Evolutionary conservation across 805 yeast species (phyloP).

Genomic region (Saccharomycodes ludwigii): DNA sequence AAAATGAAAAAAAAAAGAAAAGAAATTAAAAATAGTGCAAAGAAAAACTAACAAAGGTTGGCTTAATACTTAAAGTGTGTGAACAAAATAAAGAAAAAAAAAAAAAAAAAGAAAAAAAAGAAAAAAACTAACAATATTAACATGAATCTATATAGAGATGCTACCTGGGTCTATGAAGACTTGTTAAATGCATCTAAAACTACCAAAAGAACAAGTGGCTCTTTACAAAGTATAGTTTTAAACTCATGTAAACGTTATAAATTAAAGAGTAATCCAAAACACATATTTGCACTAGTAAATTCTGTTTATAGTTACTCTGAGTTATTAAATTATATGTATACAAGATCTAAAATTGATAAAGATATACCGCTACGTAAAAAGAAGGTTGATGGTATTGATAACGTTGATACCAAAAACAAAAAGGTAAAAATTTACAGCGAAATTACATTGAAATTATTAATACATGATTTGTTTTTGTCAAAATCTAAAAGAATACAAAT

Average conservation of each 20-base stretch:
- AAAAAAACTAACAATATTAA: not conserved
- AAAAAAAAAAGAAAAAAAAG: not conserved
- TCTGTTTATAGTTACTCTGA: conserved; percentile 66
- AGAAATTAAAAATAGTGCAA: not conserved
- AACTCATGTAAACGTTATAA: conserved; percentile 34
- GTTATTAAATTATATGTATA: conserved; percentile 48
- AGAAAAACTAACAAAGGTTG: not conserved
- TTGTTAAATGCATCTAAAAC: conserved; percentile 19
- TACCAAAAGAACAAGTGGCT: conserved; percentile 32
- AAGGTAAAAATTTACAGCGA: conserved; percentile 32
- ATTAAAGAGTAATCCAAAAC: conserved; percentile 63
- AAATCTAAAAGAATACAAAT: conserved; percentile 73
- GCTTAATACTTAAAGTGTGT: no score
- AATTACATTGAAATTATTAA: conserved; percentile 37
- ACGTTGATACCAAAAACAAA: no score
- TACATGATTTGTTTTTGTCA: conserved; percentile 71
- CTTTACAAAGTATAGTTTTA: conserved; percentile 41
- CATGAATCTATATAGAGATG: conserved; percentile 28
- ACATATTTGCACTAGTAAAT: conserved; percentile 70
- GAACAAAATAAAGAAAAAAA: not conserved
- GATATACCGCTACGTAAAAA: conserved; percentile 32
- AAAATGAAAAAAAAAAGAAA: not conserved
- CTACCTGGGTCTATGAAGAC: conserved; percentile 26
- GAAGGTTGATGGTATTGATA: no score
- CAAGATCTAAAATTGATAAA: conserved; percentile 52